These are phyloP conservation scores for Sequoia sempervirens DNA, from an alignment of 75 land plant species.

Conservation along the genomic window DNA sequence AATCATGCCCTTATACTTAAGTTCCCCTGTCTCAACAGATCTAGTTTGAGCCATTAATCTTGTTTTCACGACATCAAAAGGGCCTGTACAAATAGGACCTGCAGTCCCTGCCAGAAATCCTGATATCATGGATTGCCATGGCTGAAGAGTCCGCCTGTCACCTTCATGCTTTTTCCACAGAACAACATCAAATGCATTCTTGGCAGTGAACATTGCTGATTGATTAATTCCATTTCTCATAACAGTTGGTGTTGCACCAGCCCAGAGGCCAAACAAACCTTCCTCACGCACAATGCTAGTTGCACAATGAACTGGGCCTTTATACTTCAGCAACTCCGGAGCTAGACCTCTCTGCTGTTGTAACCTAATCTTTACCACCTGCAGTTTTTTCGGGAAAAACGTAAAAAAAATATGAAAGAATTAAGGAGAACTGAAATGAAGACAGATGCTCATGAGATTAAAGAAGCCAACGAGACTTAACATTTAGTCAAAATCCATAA, in stretches of 20 bases:
- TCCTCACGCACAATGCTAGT: constrained; percentile 79
- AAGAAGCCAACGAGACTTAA: background rate
- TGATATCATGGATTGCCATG: constrained; percentile 98
- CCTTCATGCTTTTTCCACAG: constrained; percentile 96
- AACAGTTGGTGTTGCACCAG: constrained; percentile 95
- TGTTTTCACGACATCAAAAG: constrained; percentile 99
- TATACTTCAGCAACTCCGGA: constrained; percentile 76
- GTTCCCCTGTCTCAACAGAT: constrained; percentile 28
- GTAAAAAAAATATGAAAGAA: background rate
- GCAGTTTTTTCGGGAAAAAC: background rate
- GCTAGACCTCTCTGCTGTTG: constrained; percentile 91
- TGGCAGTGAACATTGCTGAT: constrained; percentile 97
- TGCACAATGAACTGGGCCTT: constrained; percentile 96
- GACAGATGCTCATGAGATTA: background rate
- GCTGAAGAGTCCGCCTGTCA: constrained; percentile 82
- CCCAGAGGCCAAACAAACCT: constrained; percentile 88
- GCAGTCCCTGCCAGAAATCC: constrained; percentile 93
- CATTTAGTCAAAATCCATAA: background rate
- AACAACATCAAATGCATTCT: constrained; percentile 68
- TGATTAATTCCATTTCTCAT: constrained; percentile 99
- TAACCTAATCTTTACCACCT: constrained; percentile 95
- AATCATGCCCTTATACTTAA: constrained; percentile 85
- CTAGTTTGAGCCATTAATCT: constrained; percentile 93
- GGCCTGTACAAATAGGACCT: constrained; percentile 94
- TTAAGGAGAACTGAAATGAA: background rate